A percentile compares a stretch with the other conserved stretches of the same genome.
Evolutionary conservation across 192 early-diverging fungal species (phyloP).

Genomic region (Podila minutissima): DNA sequence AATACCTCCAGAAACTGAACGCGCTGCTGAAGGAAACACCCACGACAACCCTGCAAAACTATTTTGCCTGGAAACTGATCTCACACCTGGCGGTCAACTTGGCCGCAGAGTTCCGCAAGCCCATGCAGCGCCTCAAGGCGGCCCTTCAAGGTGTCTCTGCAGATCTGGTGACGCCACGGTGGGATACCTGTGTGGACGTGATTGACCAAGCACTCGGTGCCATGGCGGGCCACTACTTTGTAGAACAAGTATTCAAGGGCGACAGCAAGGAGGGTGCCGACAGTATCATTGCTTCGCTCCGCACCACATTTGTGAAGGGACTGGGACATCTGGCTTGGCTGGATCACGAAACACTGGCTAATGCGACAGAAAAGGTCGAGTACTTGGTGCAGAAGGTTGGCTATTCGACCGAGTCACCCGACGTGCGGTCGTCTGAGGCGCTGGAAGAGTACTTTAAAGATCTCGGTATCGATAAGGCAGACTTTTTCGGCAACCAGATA

Average conservation of each 20-base stretch:
- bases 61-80: conserved; percentile 64
- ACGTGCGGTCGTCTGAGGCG: conserved; percentile 54
- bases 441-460: conserved; percentile 64
- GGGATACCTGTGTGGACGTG: conserved; percentile 56
- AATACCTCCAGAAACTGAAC: conserved; percentile 54
- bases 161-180: conserved; percentile 54
- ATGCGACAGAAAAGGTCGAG: conserved; percentile 68
- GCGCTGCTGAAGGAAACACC: conserved; percentile 52
- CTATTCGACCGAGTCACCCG: conserved; percentile 68
- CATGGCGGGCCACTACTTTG: conserved; percentile 56
- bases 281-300: conserved; percentile 56
- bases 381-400: conserved; percentile 69
- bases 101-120: conserved; percentile 53
- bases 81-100: conserved; percentile 40
- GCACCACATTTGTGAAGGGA: conserved; percentile 52
- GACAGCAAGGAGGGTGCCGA: conserved; percentile 60
- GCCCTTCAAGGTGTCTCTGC: conserved; percentile 59
- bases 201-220: conserved; percentile 49
- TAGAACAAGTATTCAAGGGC: conserved; percentile 51
- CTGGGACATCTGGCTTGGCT: conserved; percentile 65
- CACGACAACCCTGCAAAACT: conserved; percentile 52
- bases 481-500: conserved; percentile 73
- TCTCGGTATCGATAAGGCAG: conserved; percentile 52
- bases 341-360: conserved; percentile 59
- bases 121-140: conserved; percentile 41